Percentiles rank a stretch among this genome's conserved stretches.
phyloP scores from a whole-genome alignment of 495 filamentous ascomycete species.

The Lindgomyces ingoldianus region DNA sequence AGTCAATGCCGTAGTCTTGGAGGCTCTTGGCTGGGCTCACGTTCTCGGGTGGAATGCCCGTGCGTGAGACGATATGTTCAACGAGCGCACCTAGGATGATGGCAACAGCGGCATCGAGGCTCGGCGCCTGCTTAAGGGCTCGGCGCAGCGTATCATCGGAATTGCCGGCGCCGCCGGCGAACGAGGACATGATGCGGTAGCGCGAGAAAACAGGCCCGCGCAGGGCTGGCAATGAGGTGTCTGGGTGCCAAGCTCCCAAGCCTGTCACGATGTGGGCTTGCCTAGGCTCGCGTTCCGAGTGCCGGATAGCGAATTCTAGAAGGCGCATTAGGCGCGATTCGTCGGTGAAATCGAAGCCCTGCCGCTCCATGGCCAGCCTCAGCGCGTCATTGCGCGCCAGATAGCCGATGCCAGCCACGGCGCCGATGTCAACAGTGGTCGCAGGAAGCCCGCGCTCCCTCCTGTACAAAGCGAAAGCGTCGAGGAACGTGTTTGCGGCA shows the following conservation, averaged over 20 bases:
- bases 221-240: not conserved
- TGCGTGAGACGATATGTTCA: not conserved
- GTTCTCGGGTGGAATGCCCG: not conserved
- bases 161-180: not conserved
- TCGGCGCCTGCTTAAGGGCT: not conserved
- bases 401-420: conserved; percentile 20
- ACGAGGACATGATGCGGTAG: not conserved
- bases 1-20: conserved; percentile 15
- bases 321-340: conserved; percentile 14
- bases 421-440: conserved; percentile 21
- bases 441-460: conserved; percentile 1
- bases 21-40: not conserved
- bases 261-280: not conserved
- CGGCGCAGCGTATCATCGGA: not conserved
- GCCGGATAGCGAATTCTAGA: conserved; percentile 12
- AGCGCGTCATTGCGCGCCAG: conserved; percentile 13
- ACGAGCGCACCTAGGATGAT: not conserved
- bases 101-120: not conserved
- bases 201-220: not conserved
- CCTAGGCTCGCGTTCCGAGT: not conserved
- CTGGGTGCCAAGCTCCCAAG: not conserved
- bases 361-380: not conserved
- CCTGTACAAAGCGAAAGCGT: conserved; percentile 14
- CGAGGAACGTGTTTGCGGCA: conserved; percentile 26
- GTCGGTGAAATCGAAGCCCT: conserved; percentile 16